Percentiles rank a stretch among this genome's conserved stretches.
Conservation (phyloP, 2,329 filamentous ascomycete genomes). For the Colletotrichum abscissum region DNA sequence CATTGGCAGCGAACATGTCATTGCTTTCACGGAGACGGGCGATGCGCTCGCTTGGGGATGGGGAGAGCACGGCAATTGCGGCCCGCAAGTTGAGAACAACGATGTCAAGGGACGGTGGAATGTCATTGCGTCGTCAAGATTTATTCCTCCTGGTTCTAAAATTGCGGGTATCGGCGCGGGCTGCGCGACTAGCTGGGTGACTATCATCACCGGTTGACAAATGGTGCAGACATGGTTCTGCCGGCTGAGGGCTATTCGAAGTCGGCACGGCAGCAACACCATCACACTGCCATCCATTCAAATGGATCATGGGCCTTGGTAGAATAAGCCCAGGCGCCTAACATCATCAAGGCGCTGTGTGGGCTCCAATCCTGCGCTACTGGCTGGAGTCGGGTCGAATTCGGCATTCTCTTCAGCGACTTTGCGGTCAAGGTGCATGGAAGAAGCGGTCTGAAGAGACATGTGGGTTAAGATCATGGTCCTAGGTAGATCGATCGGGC, state of each 20-base stretch:
- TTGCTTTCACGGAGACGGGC: slow-evolving; percentile 74
- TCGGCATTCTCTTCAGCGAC: slow-evolving; percentile 42
- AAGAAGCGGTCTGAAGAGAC: slow-evolving; percentile 53
- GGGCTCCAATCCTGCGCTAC: slow-evolving; percentile 64
- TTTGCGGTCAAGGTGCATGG: slow-evolving; percentile 55
- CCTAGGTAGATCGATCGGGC: neutral
- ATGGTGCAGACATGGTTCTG: slow-evolving; percentile 21
- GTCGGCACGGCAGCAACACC: neutral
- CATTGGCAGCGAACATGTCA: slow-evolving; percentile 89
- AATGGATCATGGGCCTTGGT: slow-evolving; percentile 39
- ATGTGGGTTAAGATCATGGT: slow-evolving; percentile 42
- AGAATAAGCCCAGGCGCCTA: slow-evolving; percentile 56
- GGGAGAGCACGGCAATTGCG: slow-evolving; percentile 98
- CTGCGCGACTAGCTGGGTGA: slow-evolving; percentile 89
- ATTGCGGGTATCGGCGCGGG: slow-evolving; percentile 80
- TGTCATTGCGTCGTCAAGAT: slow-evolving; percentile 69
- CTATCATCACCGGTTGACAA: slow-evolving; percentile 50
- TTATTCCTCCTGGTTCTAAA: slow-evolving; percentile 60
- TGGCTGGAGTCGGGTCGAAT: slow-evolving; percentile 40
- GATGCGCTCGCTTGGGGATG: slow-evolving; percentile 90
- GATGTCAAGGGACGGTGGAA: slow-evolving; percentile 79
- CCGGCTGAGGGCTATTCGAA: neutral
- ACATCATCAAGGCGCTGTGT: slow-evolving; percentile 81
- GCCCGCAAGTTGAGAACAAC: slow-evolving; percentile 70
- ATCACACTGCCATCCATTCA: slow-evolving; percentile 37